These are phyloP conservation scores for Chenopodium suecicum DNA, from an alignment of 148 eudicot genomes.

Conservation along the genomic window DNA sequence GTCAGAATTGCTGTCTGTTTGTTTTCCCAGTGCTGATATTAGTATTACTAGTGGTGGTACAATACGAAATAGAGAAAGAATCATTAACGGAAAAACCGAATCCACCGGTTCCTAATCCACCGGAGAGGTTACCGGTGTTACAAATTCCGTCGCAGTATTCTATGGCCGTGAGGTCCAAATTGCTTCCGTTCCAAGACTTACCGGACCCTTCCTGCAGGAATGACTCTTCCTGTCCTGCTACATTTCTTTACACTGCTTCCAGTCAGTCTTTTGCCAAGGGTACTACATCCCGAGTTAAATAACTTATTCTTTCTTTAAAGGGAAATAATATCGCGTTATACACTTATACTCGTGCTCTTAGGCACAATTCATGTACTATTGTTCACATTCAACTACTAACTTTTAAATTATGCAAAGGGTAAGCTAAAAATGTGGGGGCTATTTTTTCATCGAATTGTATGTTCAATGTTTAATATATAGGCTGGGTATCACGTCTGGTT, in stretches of 20 bases:
- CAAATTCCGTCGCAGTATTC: constrained; percentile 43
- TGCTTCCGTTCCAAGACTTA: constrained; percentile 44
- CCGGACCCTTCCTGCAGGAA: constrained; percentile 59
- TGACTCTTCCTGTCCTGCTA: constrained; percentile 60
- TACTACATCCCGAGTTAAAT: constrained; percentile 19
- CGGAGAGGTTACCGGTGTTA: constrained; percentile 59
- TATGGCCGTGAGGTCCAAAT: constrained; percentile 52
- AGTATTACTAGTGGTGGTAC: constrained; percentile 11
- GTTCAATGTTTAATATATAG: not conserved
- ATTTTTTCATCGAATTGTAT: no score
- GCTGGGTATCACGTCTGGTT: not conserved
- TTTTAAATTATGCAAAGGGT: not conserved
- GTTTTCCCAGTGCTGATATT: constrained; percentile 26
- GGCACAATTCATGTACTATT: no score
- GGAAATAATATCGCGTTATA: not conserved
- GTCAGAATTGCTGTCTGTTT: constrained; percentile 28
- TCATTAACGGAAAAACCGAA: not conserved
- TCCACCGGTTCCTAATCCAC: constrained; percentile 49
- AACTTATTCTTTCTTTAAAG: not conserved
- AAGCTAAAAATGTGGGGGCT: not conserved
- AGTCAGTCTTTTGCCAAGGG: constrained; percentile 63
- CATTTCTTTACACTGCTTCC: constrained; percentile 62
- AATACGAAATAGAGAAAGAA: not conserved
- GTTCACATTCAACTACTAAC: not conserved
- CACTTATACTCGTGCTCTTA: not conserved